These are phyloP conservation scores for Patellifolia procumbens DNA, from an alignment of 179 eudicot genomes.

Conservation along the genomic window DNA sequence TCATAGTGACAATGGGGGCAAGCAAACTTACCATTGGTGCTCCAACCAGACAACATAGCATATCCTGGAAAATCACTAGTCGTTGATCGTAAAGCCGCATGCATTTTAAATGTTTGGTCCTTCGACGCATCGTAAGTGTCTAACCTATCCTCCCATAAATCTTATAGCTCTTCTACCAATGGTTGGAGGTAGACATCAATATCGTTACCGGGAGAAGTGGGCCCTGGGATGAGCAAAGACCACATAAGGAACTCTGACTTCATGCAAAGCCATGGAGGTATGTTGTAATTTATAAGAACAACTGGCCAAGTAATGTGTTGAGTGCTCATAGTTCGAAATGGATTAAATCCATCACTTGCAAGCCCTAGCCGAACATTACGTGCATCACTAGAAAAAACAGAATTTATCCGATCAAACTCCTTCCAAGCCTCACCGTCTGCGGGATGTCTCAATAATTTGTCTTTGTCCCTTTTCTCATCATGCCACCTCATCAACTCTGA, in stretches of 20 bases:
- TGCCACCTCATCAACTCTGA: slow-evolving; percentile 24
- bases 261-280: not conserved
- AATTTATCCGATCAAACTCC: not conserved
- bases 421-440: slow-evolving; percentile 17
- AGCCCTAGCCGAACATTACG: not conserved
- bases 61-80: not conserved
- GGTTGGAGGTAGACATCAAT: not conserved
- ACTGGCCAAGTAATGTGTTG: not conserved
- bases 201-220: not conserved
- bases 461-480: not conserved
- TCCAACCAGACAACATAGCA: not conserved
- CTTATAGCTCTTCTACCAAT: not conserved
- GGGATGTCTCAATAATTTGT: not conserved
- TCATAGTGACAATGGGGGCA: not conserved
- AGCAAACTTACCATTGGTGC: not conserved
- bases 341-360: slow-evolving; percentile 10
- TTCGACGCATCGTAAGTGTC: not conserved
- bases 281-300: not conserved
- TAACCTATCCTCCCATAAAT: not conserved
- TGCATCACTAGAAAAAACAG: not conserved
- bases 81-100: not conserved
- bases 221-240: not conserved
- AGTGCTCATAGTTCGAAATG: not conserved
- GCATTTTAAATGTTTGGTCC: not conserved
- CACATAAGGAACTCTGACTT: not conserved